Conservation (phyloP, 177 flowering plant genomes). For the Vitis hybrid region DNA sequence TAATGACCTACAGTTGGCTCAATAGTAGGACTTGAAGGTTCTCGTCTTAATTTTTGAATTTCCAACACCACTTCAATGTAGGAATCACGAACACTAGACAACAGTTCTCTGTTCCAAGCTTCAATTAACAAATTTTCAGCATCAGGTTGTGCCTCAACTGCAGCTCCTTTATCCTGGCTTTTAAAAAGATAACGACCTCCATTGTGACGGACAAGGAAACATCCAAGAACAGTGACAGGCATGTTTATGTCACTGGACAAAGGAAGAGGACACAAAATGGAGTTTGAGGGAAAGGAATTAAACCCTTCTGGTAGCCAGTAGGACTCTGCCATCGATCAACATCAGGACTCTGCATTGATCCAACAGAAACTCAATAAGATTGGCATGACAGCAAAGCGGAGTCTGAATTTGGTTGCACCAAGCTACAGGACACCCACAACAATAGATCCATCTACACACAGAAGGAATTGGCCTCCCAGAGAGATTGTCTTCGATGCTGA, state of each 20-base stretch:
- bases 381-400: too few relatives aligned
- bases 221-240: slow-evolving; percentile 80
- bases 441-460: too few relatives aligned
- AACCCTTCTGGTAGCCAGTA: too few relatives aligned
- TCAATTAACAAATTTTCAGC: slow-evolving; percentile 77
- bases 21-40: slow-evolving; percentile 48
- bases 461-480: too few relatives aligned
- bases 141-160: slow-evolving; percentile 42
- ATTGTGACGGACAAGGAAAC: slow-evolving; percentile 84
- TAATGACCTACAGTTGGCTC: slow-evolving; percentile 44
- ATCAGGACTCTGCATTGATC: too few relatives aligned
- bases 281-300: slow-evolving; percentile 31
- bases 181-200: slow-evolving; percentile 82
- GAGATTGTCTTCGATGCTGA: too few relatives aligned
- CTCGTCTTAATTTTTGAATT: slow-evolving; percentile 72
- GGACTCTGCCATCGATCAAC: too few relatives aligned
- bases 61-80: slow-evolving; percentile 77
- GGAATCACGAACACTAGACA: slow-evolving; percentile 90
- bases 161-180: slow-evolving; percentile 37
- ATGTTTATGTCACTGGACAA: slow-evolving; percentile 52
- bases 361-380: too few relatives aligned
- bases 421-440: too few relatives aligned
- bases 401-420: too few relatives aligned
- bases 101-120: slow-evolving; percentile 91
- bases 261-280: slow-evolving; percentile 88